Base-by-base conservation (phyloP, 345 rosid genomes). In the Syzygium aromaticum region DNA sequence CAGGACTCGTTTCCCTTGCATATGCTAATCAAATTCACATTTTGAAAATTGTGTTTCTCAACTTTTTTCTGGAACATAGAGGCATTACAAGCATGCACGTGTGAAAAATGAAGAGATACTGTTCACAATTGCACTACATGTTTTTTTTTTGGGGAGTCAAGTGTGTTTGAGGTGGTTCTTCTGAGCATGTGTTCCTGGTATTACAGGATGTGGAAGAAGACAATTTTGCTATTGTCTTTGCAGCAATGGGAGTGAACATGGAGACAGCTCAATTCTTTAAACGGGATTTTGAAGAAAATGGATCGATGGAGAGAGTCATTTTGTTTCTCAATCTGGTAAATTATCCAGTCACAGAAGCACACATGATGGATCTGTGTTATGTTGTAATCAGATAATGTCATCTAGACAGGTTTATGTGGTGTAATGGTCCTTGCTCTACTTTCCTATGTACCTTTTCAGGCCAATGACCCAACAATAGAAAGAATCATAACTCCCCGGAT, bases 211-310 rank as follows among this genome's bases (percentile, higher is more conserved):
- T 84, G 23, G 98, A 93, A 88, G 99, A 97, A 88, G 99, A 96
- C 92, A 97, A 96, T 89, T 97, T 97, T 91, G 99, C 99, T 43
- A 97, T 96, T 90, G 99, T 97, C 43, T 97, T 97, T 88, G 99
- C 99, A 54, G 99, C 99, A 83, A 96, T 97, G 99, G 98, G 99
- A 88, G 99, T 97, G 85, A 97, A 97, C 93, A 97, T 96, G 98
- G 98, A 97, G 91, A 97, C 99, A 77, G 98, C 99, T 30, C 98
- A 97, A 89, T 97, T 97, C 90, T 96, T 97, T 93, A 97, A 97
- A 89, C 96, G 99, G 82, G 99, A 97, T 92, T 97, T 97, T 91
- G 99, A 97, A 92, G 98, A 96, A 90, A 97, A 96, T 88, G 99
- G 98, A 49, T 97, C 99, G 27, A 97, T 96, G 99, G 99, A 97